Conservation (phyloP, 1,284 basidiomycete genomes). For the Puccinia polysora region DNA sequence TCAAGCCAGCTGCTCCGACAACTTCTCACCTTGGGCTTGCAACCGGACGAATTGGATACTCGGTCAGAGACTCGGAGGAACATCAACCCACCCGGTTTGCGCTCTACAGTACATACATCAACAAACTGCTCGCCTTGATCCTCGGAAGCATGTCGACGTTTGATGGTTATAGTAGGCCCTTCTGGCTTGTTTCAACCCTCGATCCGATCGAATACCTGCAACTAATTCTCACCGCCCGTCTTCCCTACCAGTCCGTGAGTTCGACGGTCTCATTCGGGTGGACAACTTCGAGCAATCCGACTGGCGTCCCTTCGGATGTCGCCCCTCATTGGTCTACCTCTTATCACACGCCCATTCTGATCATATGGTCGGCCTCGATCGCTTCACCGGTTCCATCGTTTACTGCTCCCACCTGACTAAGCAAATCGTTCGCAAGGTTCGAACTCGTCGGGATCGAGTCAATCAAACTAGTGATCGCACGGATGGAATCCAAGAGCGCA, state of each 20-base stretch:
- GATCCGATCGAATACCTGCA: not conserved
- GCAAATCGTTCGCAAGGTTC: slow-evolving; percentile 48
- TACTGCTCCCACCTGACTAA: slow-evolving; percentile 49
- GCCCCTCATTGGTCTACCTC: slow-evolving; percentile 47
- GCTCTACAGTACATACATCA: too few species aligned
- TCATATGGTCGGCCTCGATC: slow-evolving; percentile 50
- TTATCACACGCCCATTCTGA: slow-evolving; percentile 51
- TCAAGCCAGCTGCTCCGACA: too few species aligned
- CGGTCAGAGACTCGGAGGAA: too few species aligned
- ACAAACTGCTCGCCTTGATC: not conserved
- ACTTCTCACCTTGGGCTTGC: too few species aligned
- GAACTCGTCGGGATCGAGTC: slow-evolving; percentile 46
- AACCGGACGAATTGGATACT: too few species aligned
- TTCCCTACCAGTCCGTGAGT: slow-evolving; percentile 19
- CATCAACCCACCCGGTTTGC: too few species aligned
- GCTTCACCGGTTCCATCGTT: slow-evolving; percentile 45
- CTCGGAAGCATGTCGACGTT: slow-evolving; percentile 28
- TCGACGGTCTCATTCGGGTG: slow-evolving; percentile 16
- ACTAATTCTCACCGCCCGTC: not conserved
- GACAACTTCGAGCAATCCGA: slow-evolving; percentile 28
- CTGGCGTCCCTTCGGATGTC: not conserved
- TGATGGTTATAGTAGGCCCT: slow-evolving; percentile 32
- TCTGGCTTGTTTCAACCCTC: not conserved
- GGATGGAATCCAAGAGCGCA: slow-evolving; percentile 31
- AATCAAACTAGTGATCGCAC: slow-evolving; percentile 45